Conservation (phyloP, 371 early-diverging fungal genomes). For the Rhizomucor pusillus region DNA sequence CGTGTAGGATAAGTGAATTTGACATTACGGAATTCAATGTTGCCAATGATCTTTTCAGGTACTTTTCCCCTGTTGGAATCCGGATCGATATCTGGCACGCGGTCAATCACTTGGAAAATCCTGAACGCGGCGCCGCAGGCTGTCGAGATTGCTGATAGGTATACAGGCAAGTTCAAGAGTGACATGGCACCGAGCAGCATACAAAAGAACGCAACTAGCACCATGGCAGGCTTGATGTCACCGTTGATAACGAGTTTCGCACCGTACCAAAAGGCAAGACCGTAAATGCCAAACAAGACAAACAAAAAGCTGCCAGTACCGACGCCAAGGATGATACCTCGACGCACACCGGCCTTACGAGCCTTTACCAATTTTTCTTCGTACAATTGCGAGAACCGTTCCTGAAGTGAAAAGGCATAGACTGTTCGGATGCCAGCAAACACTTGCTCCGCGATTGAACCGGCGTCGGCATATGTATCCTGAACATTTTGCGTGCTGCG, state of each 20-base stretch:
- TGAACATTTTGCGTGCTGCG: slow-evolving; percentile 33
- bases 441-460: slow-evolving; percentile 75
- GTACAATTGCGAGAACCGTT: slow-evolving; percentile 55
- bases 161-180: slow-evolving; percentile 41
- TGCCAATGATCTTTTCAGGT: slow-evolving; percentile 47
- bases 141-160: slow-evolving; percentile 52
- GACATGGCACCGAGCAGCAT: slow-evolving; percentile 48
- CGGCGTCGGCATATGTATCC: slow-evolving; percentile 54
- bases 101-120: slow-evolving; percentile 76
- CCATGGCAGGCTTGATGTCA: slow-evolving; percentile 35
- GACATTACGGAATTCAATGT: slow-evolving; percentile 69
- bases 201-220: slow-evolving; percentile 59
- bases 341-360: slow-evolving; percentile 32
- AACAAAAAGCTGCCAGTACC: slow-evolving; percentile 52
- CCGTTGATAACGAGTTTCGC: slow-evolving; percentile 39
- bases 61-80: slow-evolving; percentile 48
- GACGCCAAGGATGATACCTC: slow-evolving; percentile 35
- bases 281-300: slow-evolving; percentile 53
- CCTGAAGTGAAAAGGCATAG: slow-evolving; percentile 67
- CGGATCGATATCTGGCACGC: slow-evolving; percentile 64
- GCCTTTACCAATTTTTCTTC: slow-evolving; percentile 37
- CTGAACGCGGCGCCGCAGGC: slow-evolving; percentile 64
- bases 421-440: slow-evolving; percentile 77
- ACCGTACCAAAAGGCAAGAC: slow-evolving; percentile 68
- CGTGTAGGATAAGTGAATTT: slow-evolving; percentile 74